Base-by-base conservation (phyloP, 495 filamentous ascomycete genomes). In the Neurospora sp. region DNA sequence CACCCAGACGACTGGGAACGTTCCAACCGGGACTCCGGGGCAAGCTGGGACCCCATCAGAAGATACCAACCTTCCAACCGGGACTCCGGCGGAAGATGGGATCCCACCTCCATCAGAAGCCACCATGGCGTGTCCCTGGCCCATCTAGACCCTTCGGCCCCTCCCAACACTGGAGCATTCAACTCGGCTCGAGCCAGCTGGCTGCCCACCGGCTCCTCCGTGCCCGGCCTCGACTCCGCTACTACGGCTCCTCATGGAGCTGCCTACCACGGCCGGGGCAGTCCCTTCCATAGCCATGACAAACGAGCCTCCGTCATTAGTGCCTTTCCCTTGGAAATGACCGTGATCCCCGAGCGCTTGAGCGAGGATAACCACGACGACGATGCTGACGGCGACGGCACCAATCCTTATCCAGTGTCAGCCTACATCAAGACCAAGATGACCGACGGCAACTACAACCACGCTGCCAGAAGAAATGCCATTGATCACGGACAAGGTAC, bases 21-120 rank as follows among this genome's bases (percentile, higher is more conserved):
- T 62, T 16, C 5, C 27, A 18, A 35, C 54, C 54, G 60, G 70
- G 74, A 75, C 40, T 70, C 73, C 20, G 70, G 20, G 4, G 73
- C 70, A 5, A 74, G 42, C 31, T 74, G 20, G 23, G 12, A 62
- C 14, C 5, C 54, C 11, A 23, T 76, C 70, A 16, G 70, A 9
- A 20, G 31, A 5, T 16, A 31, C 31, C 31, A 31, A 31, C 31
- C 31, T 31, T 31, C 5, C 12, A 35, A 35, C 54, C 54, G 60
- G 72, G 74, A 75, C 41, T 70, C 73, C 20, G 70, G 20, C 2
- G 73, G 66, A 5, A 74, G 42, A 16, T 74, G 20, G 27, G 12
- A 62, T 35, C 5, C 27, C 11, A 27, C 20, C 11, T 54, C 49
- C 23, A 2, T 62, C 54, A 35, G 6, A 35, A 62, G 12, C 27